Percentiles rank a stretch among this genome's conserved stretches.
phyloP scores from a whole-genome alignment of 495 filamentous ascomycete genomes.

The Penicillium diatomitis region DNA sequence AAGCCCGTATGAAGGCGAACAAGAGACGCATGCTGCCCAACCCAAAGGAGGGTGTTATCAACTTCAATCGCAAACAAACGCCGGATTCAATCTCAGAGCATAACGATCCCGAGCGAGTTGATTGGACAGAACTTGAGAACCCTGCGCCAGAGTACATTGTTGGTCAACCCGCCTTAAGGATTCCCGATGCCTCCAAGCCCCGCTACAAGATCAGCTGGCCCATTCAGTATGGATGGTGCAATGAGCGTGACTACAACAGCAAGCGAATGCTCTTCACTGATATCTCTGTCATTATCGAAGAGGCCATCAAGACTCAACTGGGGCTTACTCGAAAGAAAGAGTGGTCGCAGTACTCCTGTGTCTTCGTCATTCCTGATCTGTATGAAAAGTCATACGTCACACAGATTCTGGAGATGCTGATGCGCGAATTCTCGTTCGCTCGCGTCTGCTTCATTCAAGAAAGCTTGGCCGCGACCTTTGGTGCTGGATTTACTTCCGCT shows the following conservation, averaged over 20 bases:
- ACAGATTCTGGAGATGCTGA: conserved; percentile 69
- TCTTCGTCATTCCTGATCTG: conserved; percentile 90
- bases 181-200: conserved; percentile 82
- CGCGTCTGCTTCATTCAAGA: conserved; percentile 92
- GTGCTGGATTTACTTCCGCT: conserved; percentile 84
- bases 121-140: conserved; percentile 85
- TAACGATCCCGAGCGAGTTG: conserved; percentile 84
- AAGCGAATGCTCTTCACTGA: conserved; percentile 73
- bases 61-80: conserved; percentile 74
- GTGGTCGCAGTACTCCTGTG: conserved; percentile 86
- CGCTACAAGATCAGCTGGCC: conserved; percentile 91
- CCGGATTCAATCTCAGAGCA: conserved; percentile 85
- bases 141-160: conserved; percentile 63
- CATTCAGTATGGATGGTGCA: conserved; percentile 74
- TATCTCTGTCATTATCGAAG: conserved; percentile 75
- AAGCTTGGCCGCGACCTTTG: conserved; percentile 86
- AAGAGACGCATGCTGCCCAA: conserved; percentile 90
- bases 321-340: conserved; percentile 66
- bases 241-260: conserved; percentile 77
- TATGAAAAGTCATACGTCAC: conserved; percentile 91
- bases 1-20: conserved; percentile 80
- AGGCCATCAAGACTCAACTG: conserved; percentile 74
- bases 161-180: conserved; percentile 70
- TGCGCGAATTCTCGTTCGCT: conserved; percentile 81
- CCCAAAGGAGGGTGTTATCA: conserved; percentile 86